A percentile compares a stretch with the other conserved stretches of the same genome.
Evolutionary conservation across 768 basidiomycete genomes (phyloP).

Genomic region (Mycena latifolia): DNA sequence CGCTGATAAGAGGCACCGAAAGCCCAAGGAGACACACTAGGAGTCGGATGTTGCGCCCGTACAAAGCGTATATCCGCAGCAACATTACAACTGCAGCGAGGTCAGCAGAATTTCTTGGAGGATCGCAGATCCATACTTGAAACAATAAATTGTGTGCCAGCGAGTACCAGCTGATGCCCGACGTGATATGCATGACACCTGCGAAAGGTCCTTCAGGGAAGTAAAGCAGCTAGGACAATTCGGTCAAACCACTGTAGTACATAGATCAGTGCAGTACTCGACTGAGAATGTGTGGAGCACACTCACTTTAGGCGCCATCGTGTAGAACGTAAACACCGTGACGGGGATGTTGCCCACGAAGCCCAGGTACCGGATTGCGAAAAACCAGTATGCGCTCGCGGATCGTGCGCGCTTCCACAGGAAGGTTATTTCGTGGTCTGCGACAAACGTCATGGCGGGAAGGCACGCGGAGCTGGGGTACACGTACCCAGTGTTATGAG

Average conservation of each 20-base stretch:
- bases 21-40: neutral
- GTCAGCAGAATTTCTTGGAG: neutral
- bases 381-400: slow-evolving; percentile 19
- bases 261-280: neutral
- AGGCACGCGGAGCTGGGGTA: neutral
- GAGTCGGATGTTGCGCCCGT: slow-evolving; percentile 1
- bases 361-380: slow-evolving; percentile 13
- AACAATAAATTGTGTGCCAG: slow-evolving; percentile 22
- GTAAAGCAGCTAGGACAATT: neutral
- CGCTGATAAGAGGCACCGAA: neutral
- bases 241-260: neutral
- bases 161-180: slow-evolving; percentile 18
- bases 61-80: slow-evolving; percentile 1
- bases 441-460: too few relatives aligned
- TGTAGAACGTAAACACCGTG: slow-evolving; percentile 12
- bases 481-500: slow-evolving; percentile 4
- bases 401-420: slow-evolving; percentile 19
- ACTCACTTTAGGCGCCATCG: neutral
- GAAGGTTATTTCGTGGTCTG: slow-evolving; percentile 18
- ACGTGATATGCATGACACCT: slow-evolving; percentile 19
- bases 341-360: slow-evolving; percentile 25
- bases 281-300: neutral
- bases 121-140: neutral
- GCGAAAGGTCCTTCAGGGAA: too few relatives aligned
- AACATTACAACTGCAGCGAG: slow-evolving; percentile 7